These are phyloP conservation scores for Marasmius sp. DNA, from an alignment of 1,284 basidiomycete genomes.

Conservation along the genomic window DNA sequence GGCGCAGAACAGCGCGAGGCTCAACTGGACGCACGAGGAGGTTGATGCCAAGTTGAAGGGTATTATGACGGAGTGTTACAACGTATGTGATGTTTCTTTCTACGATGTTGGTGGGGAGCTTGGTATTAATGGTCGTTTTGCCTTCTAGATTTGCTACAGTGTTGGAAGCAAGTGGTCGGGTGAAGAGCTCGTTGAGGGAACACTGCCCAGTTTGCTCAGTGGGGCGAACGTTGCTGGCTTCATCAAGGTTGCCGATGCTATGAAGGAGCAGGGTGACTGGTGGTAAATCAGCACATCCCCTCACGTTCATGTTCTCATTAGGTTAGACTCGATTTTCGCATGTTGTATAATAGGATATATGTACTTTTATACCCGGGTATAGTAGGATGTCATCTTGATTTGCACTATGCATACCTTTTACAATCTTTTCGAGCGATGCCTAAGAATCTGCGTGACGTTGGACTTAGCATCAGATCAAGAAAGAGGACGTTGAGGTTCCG, in stretches of 20 bases:
- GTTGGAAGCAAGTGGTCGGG: slow-evolving; percentile 64
- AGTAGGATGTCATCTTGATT: not conserved
- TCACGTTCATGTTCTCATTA: not conserved
- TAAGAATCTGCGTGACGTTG: not conserved
- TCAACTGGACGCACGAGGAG: slow-evolving; percentile 65
- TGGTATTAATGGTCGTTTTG: slow-evolving; percentile 10
- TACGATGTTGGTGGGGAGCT: not conserved
- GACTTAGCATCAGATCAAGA: not conserved
- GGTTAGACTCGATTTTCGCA: not conserved
- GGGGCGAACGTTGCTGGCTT: slow-evolving; percentile 82
- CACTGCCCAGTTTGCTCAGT: slow-evolving; percentile 60
- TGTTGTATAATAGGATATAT: not conserved
- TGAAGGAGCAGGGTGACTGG: slow-evolving; percentile 74
- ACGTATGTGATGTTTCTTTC: slow-evolving; percentile 26
- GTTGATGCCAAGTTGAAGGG: slow-evolving; percentile 74
- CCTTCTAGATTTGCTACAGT: slow-evolving; percentile 49
- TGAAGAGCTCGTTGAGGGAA: slow-evolving; percentile 38
- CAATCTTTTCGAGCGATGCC: not conserved
- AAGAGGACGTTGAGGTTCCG: not conserved
- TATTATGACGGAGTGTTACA: slow-evolving; percentile 76
- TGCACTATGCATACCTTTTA: not conserved
- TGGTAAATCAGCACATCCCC: slow-evolving; percentile 43
- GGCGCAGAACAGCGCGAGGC: slow-evolving; percentile 76
- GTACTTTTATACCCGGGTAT: not conserved
- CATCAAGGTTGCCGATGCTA: slow-evolving; percentile 68